Percentiles rank a stretch among this genome's conserved stretches.
phyloP scores from a whole-genome alignment of 2,329 filamentous ascomycete species.

The Fusarium sterilihyphosum region DNA sequence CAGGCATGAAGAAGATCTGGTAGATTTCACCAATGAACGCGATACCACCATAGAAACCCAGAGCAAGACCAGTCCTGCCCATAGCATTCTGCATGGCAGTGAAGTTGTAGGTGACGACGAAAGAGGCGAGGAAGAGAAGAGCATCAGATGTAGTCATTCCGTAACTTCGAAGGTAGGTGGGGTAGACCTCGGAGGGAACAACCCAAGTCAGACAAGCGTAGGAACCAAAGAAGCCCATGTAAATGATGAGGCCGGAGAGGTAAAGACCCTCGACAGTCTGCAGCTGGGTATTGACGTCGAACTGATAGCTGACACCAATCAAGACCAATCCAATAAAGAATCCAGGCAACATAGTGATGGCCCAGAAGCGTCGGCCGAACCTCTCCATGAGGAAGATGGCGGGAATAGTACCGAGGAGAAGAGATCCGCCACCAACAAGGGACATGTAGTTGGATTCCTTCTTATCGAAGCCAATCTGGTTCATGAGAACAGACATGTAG shows the following conservation, averaged over 20 bases:
- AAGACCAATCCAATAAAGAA: constrained; percentile 77
- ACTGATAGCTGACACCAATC: constrained; percentile 71
- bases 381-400: constrained; percentile 77
- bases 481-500: constrained; percentile 76
- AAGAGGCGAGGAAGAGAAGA: constrained; percentile 75
- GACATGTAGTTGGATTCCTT: constrained; percentile 77
- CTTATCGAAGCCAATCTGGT: constrained; percentile 71
- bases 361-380: constrained; percentile 79
- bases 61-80: constrained; percentile 69
- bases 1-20: constrained; percentile 79
- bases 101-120: constrained; percentile 82
- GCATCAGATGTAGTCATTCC: constrained; percentile 78
- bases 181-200: constrained; percentile 75
- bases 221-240: constrained; percentile 75
- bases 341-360: constrained; percentile 74
- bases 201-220: constrained; percentile 74
- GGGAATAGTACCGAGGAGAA: constrained; percentile 74
- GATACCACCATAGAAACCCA: constrained; percentile 80
- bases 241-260: constrained; percentile 72
- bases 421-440: constrained; percentile 73
- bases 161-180: constrained; percentile 76
- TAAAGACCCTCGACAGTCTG: constrained; percentile 67
- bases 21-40: constrained; percentile 76
- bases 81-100: constrained; percentile 75
- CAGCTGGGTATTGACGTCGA: constrained; percentile 58